Base-by-base conservation (phyloP, 164 flowering plant genomes). In the Vitis riparia region DNA sequence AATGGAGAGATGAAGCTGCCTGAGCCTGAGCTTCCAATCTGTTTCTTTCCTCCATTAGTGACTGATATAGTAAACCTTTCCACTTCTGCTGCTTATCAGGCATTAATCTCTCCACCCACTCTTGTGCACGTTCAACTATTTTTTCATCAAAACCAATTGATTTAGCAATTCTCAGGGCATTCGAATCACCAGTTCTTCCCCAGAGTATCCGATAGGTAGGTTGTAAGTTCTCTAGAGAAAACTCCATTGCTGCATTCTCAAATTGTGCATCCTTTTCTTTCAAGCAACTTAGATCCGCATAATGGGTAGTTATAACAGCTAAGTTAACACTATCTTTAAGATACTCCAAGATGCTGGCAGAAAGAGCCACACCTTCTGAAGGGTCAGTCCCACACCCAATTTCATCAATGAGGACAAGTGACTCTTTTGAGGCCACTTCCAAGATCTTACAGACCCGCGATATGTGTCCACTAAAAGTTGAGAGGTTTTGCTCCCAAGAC, bases 351-450 rank as follows among this genome's bases (percentile, higher is more conserved):
- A 94, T 91, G 81, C 95, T 92, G 63, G 92, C 67, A 19, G 99
- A 85, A 73, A 94, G 97, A 65, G 97, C 97, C 70, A 94, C 88
- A 50, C 99, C 99, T 86, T 94, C 99, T 50, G 97, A 86, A 64
- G 99, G 97, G 74, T 94, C 97, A 70, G 99, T 94, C 64, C 99
- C 97, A 76, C 92, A 83, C 30, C 99, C 95, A 56, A 92, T 91
- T 84, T 94, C 99, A 80, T 94, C 99, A 75, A 94, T 78, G 47
- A 94, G 94, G 80, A 94, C 89, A 44, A 92, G 91, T 53, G 99
- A 91, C 66, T 89, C 78, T 64, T 75, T 70, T n/a, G 99, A 83
- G 65, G 89, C 84, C 75, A 85, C 83, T 72, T 88, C 90, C 85
- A 91, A 66, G 68, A 92, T 91, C 62, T 85, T 83, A 76, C 91